phyloP scores from a whole-genome alignment of 208 protist species.

The Balamuthia mandrillaris region DNA sequence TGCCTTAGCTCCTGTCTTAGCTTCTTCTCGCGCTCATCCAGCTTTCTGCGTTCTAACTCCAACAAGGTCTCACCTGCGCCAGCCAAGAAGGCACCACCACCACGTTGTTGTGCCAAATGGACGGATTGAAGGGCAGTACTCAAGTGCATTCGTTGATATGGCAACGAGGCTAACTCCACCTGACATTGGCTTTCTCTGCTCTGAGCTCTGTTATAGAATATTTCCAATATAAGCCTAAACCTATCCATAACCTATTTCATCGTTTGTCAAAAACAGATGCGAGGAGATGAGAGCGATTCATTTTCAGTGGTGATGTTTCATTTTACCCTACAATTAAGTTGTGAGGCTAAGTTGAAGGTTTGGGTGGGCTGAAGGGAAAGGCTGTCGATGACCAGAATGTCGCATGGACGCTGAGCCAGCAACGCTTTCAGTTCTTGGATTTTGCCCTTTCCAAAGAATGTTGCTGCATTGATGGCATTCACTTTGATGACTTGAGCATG shows the following conservation, averaged over 20 bases:
- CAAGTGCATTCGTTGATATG: constrained; percentile 12
- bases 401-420: background rate
- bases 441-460: constrained; percentile 35
- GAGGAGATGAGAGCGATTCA: background rate
- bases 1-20: background rate
- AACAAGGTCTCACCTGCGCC: constrained; percentile 26
- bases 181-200: background rate
- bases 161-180: constrained; percentile 3
- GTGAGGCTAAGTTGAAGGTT: background rate
- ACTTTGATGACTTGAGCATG: background rate
- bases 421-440: background rate
- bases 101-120: constrained; percentile 3
- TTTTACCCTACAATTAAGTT: background rate
- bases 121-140: constrained; percentile 5
- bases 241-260: background rate
- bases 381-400: background rate
- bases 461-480: constrained; percentile 1
- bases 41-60: background rate
- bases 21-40: constrained; percentile 11
- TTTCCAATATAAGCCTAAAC: constrained; percentile 23
- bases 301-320: background rate
- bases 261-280: background rate
- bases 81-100: constrained; percentile 14
- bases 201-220: background rate
- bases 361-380: background rate